Evolutionary conservation across 2,329 filamentous ascomycete genomes (phyloP).

Genomic region (Scedosporium dehoogii): DNA sequence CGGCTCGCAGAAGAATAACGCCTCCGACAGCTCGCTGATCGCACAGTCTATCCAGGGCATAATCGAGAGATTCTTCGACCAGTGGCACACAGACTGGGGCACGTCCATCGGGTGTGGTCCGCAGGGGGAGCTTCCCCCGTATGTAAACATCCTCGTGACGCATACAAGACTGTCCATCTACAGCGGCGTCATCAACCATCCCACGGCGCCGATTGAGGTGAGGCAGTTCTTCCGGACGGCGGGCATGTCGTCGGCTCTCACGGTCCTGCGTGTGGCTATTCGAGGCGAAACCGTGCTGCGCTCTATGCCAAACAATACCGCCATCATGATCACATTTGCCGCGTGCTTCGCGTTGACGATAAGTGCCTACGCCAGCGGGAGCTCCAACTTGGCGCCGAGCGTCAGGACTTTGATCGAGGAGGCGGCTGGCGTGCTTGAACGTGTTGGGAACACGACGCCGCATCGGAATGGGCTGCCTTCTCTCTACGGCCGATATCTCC

Average conservation of each 20-base stretch:
- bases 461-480: constrained; percentile 58
- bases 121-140: constrained; percentile 54
- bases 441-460: constrained; percentile 54
- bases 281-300: constrained; percentile 60
- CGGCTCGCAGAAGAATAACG: constrained; percentile 34
- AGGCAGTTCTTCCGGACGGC: constrained; percentile 65
- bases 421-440: constrained; percentile 56
- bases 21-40: constrained; percentile 39
- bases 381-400: constrained; percentile 50
- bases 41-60: constrained; percentile 47
- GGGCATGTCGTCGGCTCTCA: constrained; percentile 61
- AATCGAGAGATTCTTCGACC: constrained; percentile 56
- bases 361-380: constrained; percentile 47
- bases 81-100: constrained; percentile 56
- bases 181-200: constrained; percentile 64
- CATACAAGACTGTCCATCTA: constrained; percentile 68
- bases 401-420: constrained; percentile 57
- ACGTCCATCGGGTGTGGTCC: constrained; percentile 43
- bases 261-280: constrained; percentile 63
- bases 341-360: constrained; percentile 59
- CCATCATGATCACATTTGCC: constrained; percentile 70
- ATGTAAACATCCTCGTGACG: constrained; percentile 64
- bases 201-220: constrained; percentile 59
- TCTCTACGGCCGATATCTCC: constrained; percentile 35
- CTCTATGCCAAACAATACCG: constrained; percentile 71